These are phyloP conservation scores for Spinellus fusiger DNA, from an alignment of 192 early-diverging fungal genomes.

Conservation along the genomic window DNA sequence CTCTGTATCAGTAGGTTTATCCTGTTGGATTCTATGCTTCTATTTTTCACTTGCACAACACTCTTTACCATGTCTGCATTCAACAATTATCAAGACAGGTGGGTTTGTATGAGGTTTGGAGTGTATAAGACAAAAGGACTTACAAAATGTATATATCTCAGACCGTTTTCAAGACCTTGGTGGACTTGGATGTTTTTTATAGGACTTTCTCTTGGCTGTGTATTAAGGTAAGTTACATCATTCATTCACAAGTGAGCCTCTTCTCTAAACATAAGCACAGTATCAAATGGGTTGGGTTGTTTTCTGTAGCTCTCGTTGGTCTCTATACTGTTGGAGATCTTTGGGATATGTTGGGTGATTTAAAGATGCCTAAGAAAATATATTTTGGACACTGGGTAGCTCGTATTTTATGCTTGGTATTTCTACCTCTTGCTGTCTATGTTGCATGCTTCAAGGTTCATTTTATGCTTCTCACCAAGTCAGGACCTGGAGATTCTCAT, in stretches of 20 bases:
- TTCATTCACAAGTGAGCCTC: neutral
- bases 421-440: conserved; percentile 80
- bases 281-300: conserved; percentile 96
- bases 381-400: conserved; percentile 85
- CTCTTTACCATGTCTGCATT: conserved; percentile 59
- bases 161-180: conserved; percentile 83
- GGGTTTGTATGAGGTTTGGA: neutral
- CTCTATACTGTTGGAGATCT: conserved; percentile 90
- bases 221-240: conserved; percentile 27
- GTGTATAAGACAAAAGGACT: neutral
- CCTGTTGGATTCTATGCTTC: conserved; percentile 5
- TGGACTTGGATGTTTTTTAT: conserved; percentile 82
- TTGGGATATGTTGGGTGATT: conserved; percentile 80
- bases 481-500: conserved; percentile 81
- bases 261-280: conserved; percentile 25
- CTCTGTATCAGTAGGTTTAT: conserved; percentile 36
- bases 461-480: conserved; percentile 77
- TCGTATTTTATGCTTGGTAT: conserved; percentile 73
- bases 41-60: conserved; percentile 49
- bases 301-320: conserved; percentile 86
- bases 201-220: conserved; percentile 80
- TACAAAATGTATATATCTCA: neutral
- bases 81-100: neutral
- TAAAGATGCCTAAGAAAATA: conserved; percentile 49
- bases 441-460: conserved; percentile 78